Conservation (phyloP, 2,329 filamentous ascomycete genomes). For the Onygenales sp. region DNA sequence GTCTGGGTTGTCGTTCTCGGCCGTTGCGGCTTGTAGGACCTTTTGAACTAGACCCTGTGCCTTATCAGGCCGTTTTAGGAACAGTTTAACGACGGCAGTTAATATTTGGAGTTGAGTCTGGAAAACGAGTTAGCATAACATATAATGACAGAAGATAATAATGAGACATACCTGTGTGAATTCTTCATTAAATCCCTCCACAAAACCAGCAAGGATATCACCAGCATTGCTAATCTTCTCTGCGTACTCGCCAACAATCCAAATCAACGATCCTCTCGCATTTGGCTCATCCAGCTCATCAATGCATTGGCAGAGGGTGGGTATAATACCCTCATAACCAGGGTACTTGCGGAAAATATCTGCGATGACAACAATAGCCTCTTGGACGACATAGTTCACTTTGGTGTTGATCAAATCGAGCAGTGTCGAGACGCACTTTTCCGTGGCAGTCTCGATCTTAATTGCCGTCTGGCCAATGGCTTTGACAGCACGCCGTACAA, state of each 20-base stretch:
- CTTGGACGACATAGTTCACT: slow-evolving; percentile 98
- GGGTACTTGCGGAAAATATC: slow-evolving; percentile 97
- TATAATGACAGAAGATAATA: slow-evolving; percentile 4
- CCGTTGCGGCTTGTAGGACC: slow-evolving; percentile 83
- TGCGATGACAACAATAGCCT: slow-evolving; percentile 97
- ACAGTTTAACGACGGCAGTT: slow-evolving; percentile 93
- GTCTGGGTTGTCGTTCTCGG: slow-evolving; percentile 94
- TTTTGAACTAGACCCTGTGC: slow-evolving; percentile 88
- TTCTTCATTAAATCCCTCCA: slow-evolving; percentile 90
- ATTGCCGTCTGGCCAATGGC: slow-evolving; percentile 97
- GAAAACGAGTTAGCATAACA: slow-evolving; percentile 14
- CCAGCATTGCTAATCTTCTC: slow-evolving; percentile 99
- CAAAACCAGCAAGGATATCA: slow-evolving; percentile 82
- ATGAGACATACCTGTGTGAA: slow-evolving; percentile 67
- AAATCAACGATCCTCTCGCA: slow-evolving; percentile 83
- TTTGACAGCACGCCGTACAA: slow-evolving; percentile 85
- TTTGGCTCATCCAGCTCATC: slow-evolving; percentile 93
- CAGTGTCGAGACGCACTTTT: slow-evolving; percentile 89
- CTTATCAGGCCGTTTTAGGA: slow-evolving; percentile 90
- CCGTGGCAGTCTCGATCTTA: slow-evolving; percentile 91
- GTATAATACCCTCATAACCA: slow-evolving; percentile 95
- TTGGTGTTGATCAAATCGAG: slow-evolving; percentile 93
- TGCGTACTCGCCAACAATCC: slow-evolving; percentile 98
- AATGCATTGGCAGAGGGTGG: slow-evolving; percentile 89
- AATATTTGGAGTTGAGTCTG: slow-evolving; percentile 96